Base-by-base conservation (phyloP, 495 filamentous ascomycete genomes). In the Tetracladium marchalianum region DNA sequence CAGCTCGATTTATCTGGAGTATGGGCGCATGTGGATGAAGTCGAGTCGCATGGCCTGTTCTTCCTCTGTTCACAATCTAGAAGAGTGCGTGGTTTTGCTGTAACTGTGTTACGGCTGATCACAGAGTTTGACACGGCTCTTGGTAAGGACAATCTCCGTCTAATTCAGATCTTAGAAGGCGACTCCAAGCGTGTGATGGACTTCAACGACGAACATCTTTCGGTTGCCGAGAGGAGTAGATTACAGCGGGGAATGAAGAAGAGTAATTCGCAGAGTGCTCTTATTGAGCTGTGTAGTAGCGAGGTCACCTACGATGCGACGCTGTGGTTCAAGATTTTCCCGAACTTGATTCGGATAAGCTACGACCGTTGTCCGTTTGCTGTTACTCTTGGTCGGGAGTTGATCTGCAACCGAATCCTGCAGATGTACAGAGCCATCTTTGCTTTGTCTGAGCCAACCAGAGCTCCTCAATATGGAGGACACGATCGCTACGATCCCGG, bases 11-110 rank as follows among this genome's bases (percentile, higher is more conserved):
- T 90, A 33, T 92, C 89, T 1, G 83, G 79, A 44, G 81, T 93
- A 11, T 85, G 87, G 65, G 86, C 86, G 4, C 84, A 96, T 51
- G 89, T 97, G 12, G 93, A 99, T 53, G 90, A 96, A 56, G 84
- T 97, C 35, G 92, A 99, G 59, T 90, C 90, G 13, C 90, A 96
- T 60, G 92, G 93, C 0, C 64, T 99, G n/a, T 97, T 99, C 70
- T 97, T 99, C 61, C 65, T 99, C 4, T 97, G 93, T 60, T 97
- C 92, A 0, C 93, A 96, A 51, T 96, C 92, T 9, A 75, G 86
- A 46, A 75, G 81, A 33, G 92, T 99, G 18, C 78, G 92, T 31
- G 75, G 85, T 35, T 90, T 90, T 59, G 93, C 92, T 1, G 85
- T 99, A 35, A 93, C 82, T 3, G 93, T 97, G 1, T 68, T 99